Base-by-base conservation (phyloP, 208 protist genomes). In the Porcisia hertigi region DNA sequence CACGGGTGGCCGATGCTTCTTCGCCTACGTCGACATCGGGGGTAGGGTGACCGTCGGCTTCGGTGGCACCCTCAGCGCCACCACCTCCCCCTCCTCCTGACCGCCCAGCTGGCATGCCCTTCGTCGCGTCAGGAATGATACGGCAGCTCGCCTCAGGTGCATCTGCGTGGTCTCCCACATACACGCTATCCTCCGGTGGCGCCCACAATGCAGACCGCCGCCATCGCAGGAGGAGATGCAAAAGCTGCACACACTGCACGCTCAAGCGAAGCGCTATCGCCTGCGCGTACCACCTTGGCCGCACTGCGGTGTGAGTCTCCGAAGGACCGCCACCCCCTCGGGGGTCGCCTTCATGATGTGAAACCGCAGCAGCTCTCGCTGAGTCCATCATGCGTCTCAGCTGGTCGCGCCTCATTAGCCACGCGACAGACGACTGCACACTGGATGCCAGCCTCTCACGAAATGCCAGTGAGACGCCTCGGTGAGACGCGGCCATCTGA, bases 211-310 rank as follows among this genome's bases (percentile, higher is more conserved):
- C 84, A 6, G 81, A 59, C 3, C 86, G 74, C 60, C 79, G 82
- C 45, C 89, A 79, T 8, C 89, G 91, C 70, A 95, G 58, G 7
- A 95, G 65, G 14, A 90, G 73, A 73, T 95, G 91, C 3, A 93
- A 53, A 11, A 92, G 52, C 70, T 95, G 91, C 20, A 88, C 80
- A 23, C 83, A 79, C 79, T 95, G 85, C n/a, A 90, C 77, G 16
- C 76, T 76, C 6, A 84, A 54, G 7, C 41, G 14, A 39, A 89
- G 82, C 58, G 71, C 66, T 9, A 78, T 69, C 54, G 41, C 7
- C 20, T 47, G 34, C 45, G 66, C 47, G 3, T 53, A 14, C 16
- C 18, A 30, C 6, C 16, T 25, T 14, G 8, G 6, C 5, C 41
- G 63, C 63, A 67, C 63, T 2, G 41, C 41, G 18, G 63, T 52